Base-by-base conservation (phyloP, 495 filamentous ascomycete genomes). In the Aspergillus conjunctus region DNA sequence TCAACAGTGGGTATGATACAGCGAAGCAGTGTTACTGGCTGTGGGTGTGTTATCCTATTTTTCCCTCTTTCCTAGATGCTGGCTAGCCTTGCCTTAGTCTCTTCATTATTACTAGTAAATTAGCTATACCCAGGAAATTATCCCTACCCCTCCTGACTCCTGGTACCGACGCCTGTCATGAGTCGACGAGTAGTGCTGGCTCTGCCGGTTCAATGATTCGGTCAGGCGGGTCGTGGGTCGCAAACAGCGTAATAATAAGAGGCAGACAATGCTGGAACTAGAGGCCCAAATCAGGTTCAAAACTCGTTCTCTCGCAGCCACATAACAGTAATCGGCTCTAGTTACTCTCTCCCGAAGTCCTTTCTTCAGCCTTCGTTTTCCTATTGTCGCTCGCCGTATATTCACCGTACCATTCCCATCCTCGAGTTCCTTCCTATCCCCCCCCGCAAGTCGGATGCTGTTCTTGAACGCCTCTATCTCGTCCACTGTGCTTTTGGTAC, bases 401-500 rank as follows among this genome's bases (percentile, higher is more conserved):
- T 51, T 48, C 37, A 41, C 9, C 37, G 37, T n/a, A 41, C 37
- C 37, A 32, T 9, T 56, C 31, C 55, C 18, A 11, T 56, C 32
- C n/a, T 39, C 33, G 53, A 15, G 41, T 37, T 49, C 60, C 34
- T 62, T 39, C 30, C 49, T 43, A n/a, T n/a, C n/a, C 48, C 54
- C 49, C 59, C 45, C 62, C 58, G 63, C 57, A 59, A 60, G 55
- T 71, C 69, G 71, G 65, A 78, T 76, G 75, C 69, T 62, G 73
- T 66, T 69, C 66, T 65, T 66, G 65, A 69, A 60, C 63, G 48
- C 58, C 51, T 62, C 46, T 54, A 52, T 66, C 73, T 75, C 71
- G 72, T 76, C 72, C 72, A 74, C 71, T 65, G 71, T 69, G 63
- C 68, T 66, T 56, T 57, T 59, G 46, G 72, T 71, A 55, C 70